These are phyloP conservation scores for Boeremia exigua DNA, from an alignment of 2,329 filamentous ascomycete genomes.

Conservation along the genomic window DNA sequence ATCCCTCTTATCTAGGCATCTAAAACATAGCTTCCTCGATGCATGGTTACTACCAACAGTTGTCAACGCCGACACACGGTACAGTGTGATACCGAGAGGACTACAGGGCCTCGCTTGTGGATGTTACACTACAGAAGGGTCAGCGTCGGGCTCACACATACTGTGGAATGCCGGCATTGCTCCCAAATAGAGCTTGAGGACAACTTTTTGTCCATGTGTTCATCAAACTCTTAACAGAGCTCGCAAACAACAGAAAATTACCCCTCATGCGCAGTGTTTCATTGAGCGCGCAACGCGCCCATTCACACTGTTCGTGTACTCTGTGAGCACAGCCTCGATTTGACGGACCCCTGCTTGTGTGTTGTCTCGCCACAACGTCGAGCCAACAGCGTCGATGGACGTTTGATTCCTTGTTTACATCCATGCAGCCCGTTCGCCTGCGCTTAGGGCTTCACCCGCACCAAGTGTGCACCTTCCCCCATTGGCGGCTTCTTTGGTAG, in stretches of 20 bases:
- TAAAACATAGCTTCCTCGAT: too few relatives aligned
- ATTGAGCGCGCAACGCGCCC: background rate
- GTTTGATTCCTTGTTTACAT: background rate
- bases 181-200: too few relatives aligned
- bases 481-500: constrained; percentile 3
- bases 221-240: too few relatives aligned
- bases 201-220: too few relatives aligned
- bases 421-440: background rate
- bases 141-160: too few relatives aligned
- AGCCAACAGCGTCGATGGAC: background rate
- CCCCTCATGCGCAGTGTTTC: background rate
- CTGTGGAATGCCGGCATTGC: too few relatives aligned
- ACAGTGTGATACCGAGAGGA: too few relatives aligned
- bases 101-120: too few relatives aligned
- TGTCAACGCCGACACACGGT: too few relatives aligned
- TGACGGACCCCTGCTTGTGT: background rate
- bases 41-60: too few relatives aligned
- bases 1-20: too few relatives aligned
- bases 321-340: background rate
- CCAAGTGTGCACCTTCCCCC: background rate
- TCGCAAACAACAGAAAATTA: background rate
- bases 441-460: background rate
- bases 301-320: background rate
- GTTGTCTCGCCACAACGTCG: background rate
- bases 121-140: too few relatives aligned